Evolutionary conservation across 495 filamentous ascomycete genomes (phyloP).

Genomic region (Aspergillus cavernicola): DNA sequence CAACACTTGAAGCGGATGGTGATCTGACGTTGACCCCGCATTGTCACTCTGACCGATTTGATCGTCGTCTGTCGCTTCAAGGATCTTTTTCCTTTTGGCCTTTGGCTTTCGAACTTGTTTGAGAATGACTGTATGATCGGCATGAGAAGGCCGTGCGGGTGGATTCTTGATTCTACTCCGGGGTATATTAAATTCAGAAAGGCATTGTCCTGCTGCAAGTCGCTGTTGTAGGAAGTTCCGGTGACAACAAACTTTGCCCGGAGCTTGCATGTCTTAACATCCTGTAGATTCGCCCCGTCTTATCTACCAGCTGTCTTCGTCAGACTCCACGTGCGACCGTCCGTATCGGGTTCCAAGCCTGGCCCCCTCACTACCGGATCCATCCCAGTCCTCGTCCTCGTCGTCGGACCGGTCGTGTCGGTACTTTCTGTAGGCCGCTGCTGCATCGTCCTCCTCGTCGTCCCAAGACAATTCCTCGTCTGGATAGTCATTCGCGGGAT

Average conservation of each 20-base stretch:
- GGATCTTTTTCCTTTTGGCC: neutral
- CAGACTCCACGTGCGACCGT: conserved; percentile 29
- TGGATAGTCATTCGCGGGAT: conserved; percentile 64
- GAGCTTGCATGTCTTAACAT: neutral
- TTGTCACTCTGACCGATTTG: neutral
- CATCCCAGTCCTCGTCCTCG: conserved; percentile 52
- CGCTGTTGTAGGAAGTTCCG: neutral
- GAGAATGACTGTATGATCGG: neutral
- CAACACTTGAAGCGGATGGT: no score
- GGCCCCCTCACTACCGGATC: conserved; percentile 43
- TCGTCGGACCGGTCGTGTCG: conserved; percentile 46
- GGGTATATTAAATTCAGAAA: no score
- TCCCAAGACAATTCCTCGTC: conserved; percentile 60
- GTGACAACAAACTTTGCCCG: neutral
- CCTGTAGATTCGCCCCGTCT: neutral
- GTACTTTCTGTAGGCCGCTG: conserved; percentile 47
- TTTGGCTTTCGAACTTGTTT: neutral
- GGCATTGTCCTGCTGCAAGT: neutral
- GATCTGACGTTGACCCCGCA: neutral
- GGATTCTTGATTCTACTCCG: no score
- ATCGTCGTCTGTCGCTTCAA: neutral
- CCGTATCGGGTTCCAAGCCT: conserved; percentile 23
- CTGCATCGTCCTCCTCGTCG: conserved; percentile 50
- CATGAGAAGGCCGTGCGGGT: neutral
- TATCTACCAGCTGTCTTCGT: conserved; percentile 29